Percentiles rank a stretch among this genome's conserved stretches.
phyloP scores from a whole-genome alignment of 225 moss, liverwort and hornwort species.

The Polytrichum commune region DNA sequence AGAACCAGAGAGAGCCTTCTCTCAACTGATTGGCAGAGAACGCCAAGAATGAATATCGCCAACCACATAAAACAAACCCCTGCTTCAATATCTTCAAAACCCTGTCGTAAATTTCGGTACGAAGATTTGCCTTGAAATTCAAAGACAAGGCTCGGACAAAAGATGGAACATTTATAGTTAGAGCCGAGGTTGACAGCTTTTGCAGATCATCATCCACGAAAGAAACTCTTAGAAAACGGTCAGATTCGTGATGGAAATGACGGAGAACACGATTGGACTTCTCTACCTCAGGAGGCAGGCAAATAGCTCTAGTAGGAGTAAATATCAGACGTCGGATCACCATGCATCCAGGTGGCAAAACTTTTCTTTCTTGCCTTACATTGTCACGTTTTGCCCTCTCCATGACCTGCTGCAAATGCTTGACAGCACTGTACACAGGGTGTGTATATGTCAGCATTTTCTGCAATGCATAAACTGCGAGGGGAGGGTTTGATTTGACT shows the following conservation, averaged over 20 bases:
- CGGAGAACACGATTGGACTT: slow-evolving; percentile 80
- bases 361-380: slow-evolving; percentile 15
- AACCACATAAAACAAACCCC: slow-evolving; percentile 67
- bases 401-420: slow-evolving; percentile 47
- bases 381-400: slow-evolving; percentile 30
- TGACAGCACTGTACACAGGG: slow-evolving; percentile 47
- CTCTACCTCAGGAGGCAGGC: slow-evolving; percentile 65
- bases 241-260: slow-evolving; percentile 46
- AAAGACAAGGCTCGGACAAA: slow-evolving; percentile 46
- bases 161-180: slow-evolving; percentile 58
- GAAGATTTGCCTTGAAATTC: not conserved
- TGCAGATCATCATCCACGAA: slow-evolving; percentile 72
- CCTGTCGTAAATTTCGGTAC: slow-evolving; percentile 57
- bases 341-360: slow-evolving; percentile 34
- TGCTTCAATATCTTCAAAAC: slow-evolving; percentile 34
- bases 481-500: slow-evolving; percentile 21
- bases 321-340: slow-evolving; percentile 60
- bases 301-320: slow-evolving; percentile 76
- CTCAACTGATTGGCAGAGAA: slow-evolving; percentile 74
- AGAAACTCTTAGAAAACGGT: slow-evolving; percentile 78
- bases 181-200: slow-evolving; percentile 30
- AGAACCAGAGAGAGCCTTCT: slow-evolving; percentile 87
- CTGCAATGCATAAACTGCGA: slow-evolving; percentile 38
- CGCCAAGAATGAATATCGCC: slow-evolving; percentile 68
- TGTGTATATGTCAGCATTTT: slow-evolving; percentile 53